A percentile compares a stretch with the other conserved stretches of the same genome.
Conservation (phyloP, 2,329 filamentous ascomycete species). For the Cercospora brassicicola region DNA sequence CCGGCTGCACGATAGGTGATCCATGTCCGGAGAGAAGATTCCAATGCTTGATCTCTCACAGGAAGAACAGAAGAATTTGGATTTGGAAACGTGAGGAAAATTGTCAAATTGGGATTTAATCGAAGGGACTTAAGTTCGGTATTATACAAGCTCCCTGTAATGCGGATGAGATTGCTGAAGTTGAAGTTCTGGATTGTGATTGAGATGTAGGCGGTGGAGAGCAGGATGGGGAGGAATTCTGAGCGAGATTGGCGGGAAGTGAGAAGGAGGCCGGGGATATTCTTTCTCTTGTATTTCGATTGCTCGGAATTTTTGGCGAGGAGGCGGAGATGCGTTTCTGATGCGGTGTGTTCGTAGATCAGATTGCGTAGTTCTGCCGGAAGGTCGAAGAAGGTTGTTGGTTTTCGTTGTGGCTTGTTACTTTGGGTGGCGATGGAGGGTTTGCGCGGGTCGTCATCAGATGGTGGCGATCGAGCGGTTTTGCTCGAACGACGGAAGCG, state of each 20-base stretch:
- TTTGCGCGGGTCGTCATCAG: neutral
- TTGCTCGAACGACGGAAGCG: conserved; percentile 5
- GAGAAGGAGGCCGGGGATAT: conserved; percentile 32
- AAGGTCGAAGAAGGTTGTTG: conserved; percentile 34
- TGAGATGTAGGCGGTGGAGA: conserved; percentile 27
- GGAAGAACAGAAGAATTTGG: no score
- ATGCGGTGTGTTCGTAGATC: conserved; percentile 31
- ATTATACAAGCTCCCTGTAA: conserved; percentile 30
- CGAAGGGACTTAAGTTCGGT: conserved; percentile 35
- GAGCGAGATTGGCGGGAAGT: conserved; percentile 26
- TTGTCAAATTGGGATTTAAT: conserved; percentile 25
- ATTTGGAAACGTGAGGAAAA: no score
- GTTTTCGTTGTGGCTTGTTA: neutral
- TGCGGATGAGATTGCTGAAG: conserved; percentile 30
- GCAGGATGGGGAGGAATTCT: conserved; percentile 34
- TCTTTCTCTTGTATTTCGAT: neutral
- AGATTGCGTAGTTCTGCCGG: conserved; percentile 37
- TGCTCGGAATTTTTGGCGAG: neutral
- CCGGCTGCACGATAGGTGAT: conserved; percentile 22
- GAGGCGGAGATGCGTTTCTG: conserved; percentile 16
- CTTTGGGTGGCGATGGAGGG: conserved; percentile 12
- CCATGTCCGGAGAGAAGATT: conserved; percentile 28
- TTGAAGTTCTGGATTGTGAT: conserved; percentile 30
- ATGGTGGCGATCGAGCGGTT: neutral
- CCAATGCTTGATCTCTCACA: no score